A percentile compares a stretch with the other conserved stretches of the same genome.
phyloP scores from a whole-genome alignment of 2,329 filamentous ascomycete species.

The Calonectria henricotiae region DNA sequence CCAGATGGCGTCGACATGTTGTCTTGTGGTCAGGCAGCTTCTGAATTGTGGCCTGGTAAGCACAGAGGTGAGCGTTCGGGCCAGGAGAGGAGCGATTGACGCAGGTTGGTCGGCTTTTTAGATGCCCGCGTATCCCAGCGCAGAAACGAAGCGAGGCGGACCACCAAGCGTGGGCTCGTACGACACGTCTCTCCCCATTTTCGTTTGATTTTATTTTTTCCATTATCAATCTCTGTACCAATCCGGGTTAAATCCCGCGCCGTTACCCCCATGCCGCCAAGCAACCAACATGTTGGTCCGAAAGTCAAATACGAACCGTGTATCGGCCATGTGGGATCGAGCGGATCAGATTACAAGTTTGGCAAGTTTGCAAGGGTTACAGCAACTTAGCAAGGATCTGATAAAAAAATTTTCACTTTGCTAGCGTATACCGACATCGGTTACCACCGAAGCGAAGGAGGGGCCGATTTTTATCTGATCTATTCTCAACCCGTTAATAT shows the following conservation, averaged over 20 bases:
- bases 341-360: slow-evolving; percentile 14
- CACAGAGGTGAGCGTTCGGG: neutral
- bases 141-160: neutral
- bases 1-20: slow-evolving; percentile 1
- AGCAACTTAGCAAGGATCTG: neutral
- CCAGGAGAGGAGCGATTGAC: neutral
- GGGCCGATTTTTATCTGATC: neutral
- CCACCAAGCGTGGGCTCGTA: neutral
- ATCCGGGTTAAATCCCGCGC: slow-evolving; percentile 10
- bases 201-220: neutral
- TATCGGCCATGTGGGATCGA: neutral
- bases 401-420: neutral
- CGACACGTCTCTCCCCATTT: neutral
- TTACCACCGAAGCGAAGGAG: too few relatives aligned
- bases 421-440: slow-evolving; percentile 12
- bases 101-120: neutral
- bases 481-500: neutral
- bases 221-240: slow-evolving; percentile 4
- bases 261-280: slow-evolving; percentile 1
- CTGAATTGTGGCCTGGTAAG: neutral
- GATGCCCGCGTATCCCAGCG: neutral
- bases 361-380: slow-evolving; percentile 1
- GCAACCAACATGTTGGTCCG: neutral
- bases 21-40: neutral
- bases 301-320: neutral